These are phyloP conservation scores for Aspergillus ochraceus DNA, from an alignment of 2,329 filamentous ascomycete species.

Conservation along the genomic window DNA sequence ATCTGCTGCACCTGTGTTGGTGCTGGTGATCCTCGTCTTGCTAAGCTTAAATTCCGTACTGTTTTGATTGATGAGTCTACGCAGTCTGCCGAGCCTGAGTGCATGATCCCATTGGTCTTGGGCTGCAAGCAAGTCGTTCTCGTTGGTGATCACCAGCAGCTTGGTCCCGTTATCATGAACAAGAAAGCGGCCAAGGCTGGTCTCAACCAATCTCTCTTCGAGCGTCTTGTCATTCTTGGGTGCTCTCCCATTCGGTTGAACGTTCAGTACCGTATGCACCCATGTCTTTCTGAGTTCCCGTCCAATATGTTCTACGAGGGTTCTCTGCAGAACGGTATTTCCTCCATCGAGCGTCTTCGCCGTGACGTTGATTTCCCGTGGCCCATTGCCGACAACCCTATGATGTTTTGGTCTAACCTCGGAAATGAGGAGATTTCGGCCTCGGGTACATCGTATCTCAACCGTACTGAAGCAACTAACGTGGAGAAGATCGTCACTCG, in stretches of 20 bases:
- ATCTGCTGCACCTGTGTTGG: conserved; percentile 99
- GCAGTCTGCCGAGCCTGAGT: conserved; percentile 96
- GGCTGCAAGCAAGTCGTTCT: conserved; percentile 99
- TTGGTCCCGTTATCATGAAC: conserved; percentile 99
- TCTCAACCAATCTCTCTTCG: conserved; percentile 96
- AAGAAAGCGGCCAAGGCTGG: conserved; percentile 99
- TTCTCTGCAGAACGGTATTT: conserved; percentile 93
- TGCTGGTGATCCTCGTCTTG: conserved; percentile 88
- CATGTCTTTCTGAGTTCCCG: conserved; percentile 92
- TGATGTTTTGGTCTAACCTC: conserved; percentile 99
- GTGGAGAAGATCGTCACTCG: conserved; percentile 98
- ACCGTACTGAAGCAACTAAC: conserved; percentile 93
- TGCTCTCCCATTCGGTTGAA: conserved; percentile 89
- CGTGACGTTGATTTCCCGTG: conserved; percentile 97
- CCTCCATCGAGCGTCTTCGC: conserved; percentile 80
- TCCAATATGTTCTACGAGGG: conserved; percentile 99
- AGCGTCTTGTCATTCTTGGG: conserved; percentile 89
- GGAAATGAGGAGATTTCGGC: conserved; percentile 98
- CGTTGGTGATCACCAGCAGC: conserved; percentile 95
- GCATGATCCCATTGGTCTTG: conserved; percentile 95
- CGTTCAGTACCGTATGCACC: conserved; percentile 99
- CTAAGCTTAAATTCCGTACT: conserved; percentile 98
- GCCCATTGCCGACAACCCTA: conserved; percentile 89
- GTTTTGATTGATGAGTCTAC: conserved; percentile 98
- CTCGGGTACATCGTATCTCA: conserved; percentile 95